Evolutionary conservation across 371 early-diverging fungal genomes (phyloP), one percentile per base, ranked within the genome.

Genomic region (Amoeboaphelidium protococcarum): DNA sequence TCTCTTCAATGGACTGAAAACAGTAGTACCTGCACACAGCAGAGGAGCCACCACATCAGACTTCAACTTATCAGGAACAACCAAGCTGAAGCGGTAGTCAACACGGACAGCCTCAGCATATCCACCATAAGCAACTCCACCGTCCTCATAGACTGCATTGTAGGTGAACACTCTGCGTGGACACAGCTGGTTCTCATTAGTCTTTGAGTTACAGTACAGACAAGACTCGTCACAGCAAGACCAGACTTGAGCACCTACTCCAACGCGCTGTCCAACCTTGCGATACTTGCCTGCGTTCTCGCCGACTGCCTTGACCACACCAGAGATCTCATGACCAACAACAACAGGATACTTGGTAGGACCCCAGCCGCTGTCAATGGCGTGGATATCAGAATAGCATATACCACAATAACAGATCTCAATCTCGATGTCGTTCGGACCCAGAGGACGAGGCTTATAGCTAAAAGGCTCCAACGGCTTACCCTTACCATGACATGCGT

Each of bases 251-350:
- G 46, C 26, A n/a, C 62, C 62, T 25, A 62, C 57, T 21, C 84
- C 84, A 44, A 82, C 87, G 13, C 68, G 52, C 46, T 79, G 77
- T 40, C 80, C 85, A 21, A 82, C 64, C 43, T 67, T 56, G n/a
- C n/a, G n/a, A 6, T 6, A 27, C 6, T 23, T n/a, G 4, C 13
- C 10, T 3, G 21, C 25, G 6, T 27, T 23, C 4, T 13, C n/a
- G 4, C 46, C 46, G 13, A 4, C 25, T 3, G 46, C 46, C 4
- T 6, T 19, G 25, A 76, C 54, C 44, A 68, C 44, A 40, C 80
- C 80, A 40, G 80, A 62, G 20, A 78, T 73, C 58, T 80, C 79
- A 53, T 82, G 83, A 23, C 84, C 83, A 19, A 73, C 64, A n/a
- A 81, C 68, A 55, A 72, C 70, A 12, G 81, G 80, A 56, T 64